Conservation (phyloP, 495 filamentous ascomycete species). For the Durotheca rogersii region DNA sequence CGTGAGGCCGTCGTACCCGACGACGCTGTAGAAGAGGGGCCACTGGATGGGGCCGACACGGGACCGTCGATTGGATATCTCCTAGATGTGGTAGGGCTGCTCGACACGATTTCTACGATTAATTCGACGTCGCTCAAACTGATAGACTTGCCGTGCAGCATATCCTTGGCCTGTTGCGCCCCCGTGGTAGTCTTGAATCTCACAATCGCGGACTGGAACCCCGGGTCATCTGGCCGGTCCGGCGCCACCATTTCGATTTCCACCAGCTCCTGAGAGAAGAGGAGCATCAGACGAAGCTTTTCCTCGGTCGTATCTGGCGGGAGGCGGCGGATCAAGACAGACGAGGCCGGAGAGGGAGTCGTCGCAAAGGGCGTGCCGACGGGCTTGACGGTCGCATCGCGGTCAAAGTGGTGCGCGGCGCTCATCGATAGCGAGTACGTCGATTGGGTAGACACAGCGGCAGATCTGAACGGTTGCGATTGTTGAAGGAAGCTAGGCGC, state of each 20-base stretch:
- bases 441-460: slow-evolving; percentile 28
- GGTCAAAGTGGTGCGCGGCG: slow-evolving; percentile 38
- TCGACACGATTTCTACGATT: slow-evolving; percentile 71
- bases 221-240: slow-evolving; percentile 67
- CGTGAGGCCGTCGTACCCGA: slow-evolving; percentile 60
- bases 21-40: slow-evolving; percentile 56
- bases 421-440: slow-evolving; percentile 46
- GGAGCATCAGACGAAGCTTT: slow-evolving; percentile 73
- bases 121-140: slow-evolving; percentile 71
- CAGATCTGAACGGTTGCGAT: slow-evolving; percentile 38
- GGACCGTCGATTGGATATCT: slow-evolving; percentile 44
- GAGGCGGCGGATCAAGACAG: slow-evolving; percentile 69
- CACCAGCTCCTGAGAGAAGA: slow-evolving; percentile 81
- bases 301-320: slow-evolving; percentile 72
- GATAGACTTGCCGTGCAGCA: slow-evolving; percentile 79
- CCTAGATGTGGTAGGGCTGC: slow-evolving; percentile 41
- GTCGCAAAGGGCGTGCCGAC: slow-evolving; percentile 54
- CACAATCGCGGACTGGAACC: slow-evolving; percentile 72
- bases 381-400: slow-evolving; percentile 50
- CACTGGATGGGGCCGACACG: slow-evolving; percentile 38
- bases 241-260: slow-evolving; percentile 68
- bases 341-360: slow-evolving; percentile 35
- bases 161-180: slow-evolving; percentile 73
- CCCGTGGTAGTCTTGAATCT: slow-evolving; percentile 69
- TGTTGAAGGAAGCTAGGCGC: slow-evolving; percentile 39